Percentiles rank a stretch among this genome's conserved stretches.
These are phyloP conservation scores for Fusarium staphyleae DNA, from an alignment of 2,329 filamentous ascomycete species.

Conservation along the genomic window DNA sequence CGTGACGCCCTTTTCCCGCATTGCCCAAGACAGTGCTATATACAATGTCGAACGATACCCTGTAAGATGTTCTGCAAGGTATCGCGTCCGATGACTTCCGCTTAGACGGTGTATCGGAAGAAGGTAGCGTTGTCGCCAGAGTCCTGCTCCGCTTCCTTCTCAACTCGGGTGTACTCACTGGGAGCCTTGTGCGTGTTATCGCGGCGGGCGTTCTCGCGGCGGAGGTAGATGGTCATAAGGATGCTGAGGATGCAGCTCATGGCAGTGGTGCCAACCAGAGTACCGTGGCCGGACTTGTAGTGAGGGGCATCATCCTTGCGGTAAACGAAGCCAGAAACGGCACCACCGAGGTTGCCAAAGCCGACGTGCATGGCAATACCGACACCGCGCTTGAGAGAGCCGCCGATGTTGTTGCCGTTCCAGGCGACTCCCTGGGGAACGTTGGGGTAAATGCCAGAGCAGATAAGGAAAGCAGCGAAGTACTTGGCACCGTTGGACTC, in stretches of 20 bases:
- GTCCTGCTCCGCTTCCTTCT: constrained; percentile 60
- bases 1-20: constrained; percentile 17
- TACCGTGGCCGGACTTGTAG: constrained; percentile 65
- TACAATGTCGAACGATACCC: constrained; percentile 30
- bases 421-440: constrained; percentile 64
- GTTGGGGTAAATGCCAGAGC: constrained; percentile 56
- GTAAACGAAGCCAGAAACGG: constrained; percentile 47
- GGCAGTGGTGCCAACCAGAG: constrained; percentile 62
- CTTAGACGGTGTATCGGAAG: constrained; percentile 60
- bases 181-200: constrained; percentile 56
- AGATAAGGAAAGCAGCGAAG: constrained; percentile 54
- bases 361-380: constrained; percentile 65
- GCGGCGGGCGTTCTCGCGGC: constrained; percentile 62
- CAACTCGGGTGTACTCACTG: constrained; percentile 59
- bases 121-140: constrained; percentile 64
- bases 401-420: constrained; percentile 67
- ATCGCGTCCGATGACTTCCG: constrained; percentile 1
- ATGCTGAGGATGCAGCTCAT: constrained; percentile 59
- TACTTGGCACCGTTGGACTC: constrained; percentile 54
- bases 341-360: constrained; percentile 49
- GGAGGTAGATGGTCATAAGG: constrained; percentile 65
- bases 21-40: constrained; percentile 29
- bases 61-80: constrained; percentile 38
- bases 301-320: constrained; percentile 55
- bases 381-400: constrained; percentile 61